phyloP scores from a whole-genome alignment of 2,329 filamentous ascomycete genomes.

The Simplicillium sp. region DNA sequence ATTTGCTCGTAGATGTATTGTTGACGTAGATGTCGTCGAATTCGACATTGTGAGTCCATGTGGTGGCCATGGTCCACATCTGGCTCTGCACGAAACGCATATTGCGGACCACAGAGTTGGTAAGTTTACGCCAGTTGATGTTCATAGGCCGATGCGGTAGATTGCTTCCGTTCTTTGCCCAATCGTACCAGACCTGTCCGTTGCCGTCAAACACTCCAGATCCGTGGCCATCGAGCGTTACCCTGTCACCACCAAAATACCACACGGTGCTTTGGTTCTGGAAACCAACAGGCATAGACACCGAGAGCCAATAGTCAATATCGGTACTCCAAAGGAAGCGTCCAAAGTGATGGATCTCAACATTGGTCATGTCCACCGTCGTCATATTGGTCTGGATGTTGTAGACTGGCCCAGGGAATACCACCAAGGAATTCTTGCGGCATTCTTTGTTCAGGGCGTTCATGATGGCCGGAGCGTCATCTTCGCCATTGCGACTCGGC shows the following conservation, averaged over 20 bases:
- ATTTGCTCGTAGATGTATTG: conserved; percentile 27
- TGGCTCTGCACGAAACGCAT: conserved; percentile 45
- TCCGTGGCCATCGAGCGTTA: conserved; percentile 38
- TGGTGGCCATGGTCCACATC: conserved; percentile 51
- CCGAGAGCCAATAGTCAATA: conserved; percentile 40
- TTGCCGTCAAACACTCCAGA: conserved; percentile 48
- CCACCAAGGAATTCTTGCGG: conserved; percentile 17
- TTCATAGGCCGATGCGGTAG: conserved; percentile 41
- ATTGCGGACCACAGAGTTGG: conserved; percentile 35
- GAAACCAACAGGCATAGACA: conserved; percentile 40
- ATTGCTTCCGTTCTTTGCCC: conserved; percentile 32
- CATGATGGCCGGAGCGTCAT: conserved; percentile 20
- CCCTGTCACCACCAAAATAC: conserved; percentile 41
- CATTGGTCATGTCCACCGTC: conserved; percentile 19
- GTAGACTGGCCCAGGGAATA: conserved; percentile 22
- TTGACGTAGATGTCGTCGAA: conserved; percentile 44
- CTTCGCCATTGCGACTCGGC: conserved; percentile 14
- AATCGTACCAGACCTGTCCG: conserved; percentile 50
- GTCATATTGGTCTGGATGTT: conserved; percentile 24
- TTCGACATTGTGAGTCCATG: conserved; percentile 33
- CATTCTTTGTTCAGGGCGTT: conserved; percentile 20
- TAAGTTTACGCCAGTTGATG: conserved; percentile 34
- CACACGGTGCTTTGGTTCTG: conserved; percentile 47
- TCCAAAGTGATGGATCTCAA: conserved; percentile 34
- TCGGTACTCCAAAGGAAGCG: conserved; percentile 30